Evolutionary conservation across 805 yeast species (phyloP), one percentile per base, ranked within the genome.

Genomic region (Yarrowia bubula): DNA sequence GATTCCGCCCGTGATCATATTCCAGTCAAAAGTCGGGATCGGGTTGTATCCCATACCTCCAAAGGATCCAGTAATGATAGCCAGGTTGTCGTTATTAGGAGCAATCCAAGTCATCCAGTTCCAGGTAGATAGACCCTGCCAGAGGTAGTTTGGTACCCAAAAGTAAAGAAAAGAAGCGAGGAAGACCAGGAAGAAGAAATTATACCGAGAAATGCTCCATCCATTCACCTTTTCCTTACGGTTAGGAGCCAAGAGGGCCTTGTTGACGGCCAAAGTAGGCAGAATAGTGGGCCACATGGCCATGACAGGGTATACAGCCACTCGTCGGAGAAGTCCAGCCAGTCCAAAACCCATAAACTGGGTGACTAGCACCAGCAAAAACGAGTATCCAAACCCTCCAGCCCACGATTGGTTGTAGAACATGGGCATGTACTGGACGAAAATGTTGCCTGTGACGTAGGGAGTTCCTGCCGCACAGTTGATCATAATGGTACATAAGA

Each of bases 111-210:
- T 80, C 70, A 83, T 80, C 88, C 88, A 85, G 70, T 79, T 83
- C 75, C 88, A 88, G 69, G 80, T 80, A 1, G 86, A 80, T 60
- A 88, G 79, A 2, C 86, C 90, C 22, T 78, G 77, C 75, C 86
- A 86, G 15, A 88, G 77, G 71, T 78, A 87, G 63, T 86, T 87
- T 9, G 92, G 90, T 69, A 87, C 75, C 86, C 88, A 86, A 71
- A 81, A 83, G 82, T 86, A 87, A 8, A 78, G 66, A 69, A 86
- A 85, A 37, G 80, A 74, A 13, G 73, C 72, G n/a, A 70, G 62
- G 65, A 82, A 76, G 3, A 77, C 78, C 44, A 76, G 62, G 18
- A 79, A 70, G 73, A 86, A 85, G 70, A 84, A 82, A 55, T 72
- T 74, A 68, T 81, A 82, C 67, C 87, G 79, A 8, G 84, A 75